Evolutionary conservation across 805 yeast species (phyloP), one percentile per base, ranked within the genome.

Genomic region (Metschnikowia cerradonensis): DNA sequence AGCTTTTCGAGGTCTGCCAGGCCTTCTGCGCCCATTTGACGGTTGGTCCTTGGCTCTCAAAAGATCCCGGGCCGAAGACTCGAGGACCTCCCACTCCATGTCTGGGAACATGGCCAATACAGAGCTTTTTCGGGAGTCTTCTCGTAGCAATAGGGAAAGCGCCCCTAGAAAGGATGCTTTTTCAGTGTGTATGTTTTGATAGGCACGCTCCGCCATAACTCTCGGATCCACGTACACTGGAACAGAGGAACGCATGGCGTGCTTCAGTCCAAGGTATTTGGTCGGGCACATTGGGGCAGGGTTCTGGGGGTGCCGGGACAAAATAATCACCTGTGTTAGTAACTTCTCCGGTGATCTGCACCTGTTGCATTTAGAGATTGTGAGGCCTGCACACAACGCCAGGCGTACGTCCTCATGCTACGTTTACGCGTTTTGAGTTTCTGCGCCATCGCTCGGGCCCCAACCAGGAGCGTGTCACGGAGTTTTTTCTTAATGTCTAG

Each of bases 41-140:
- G 32, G 19, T 32, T 5, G 30, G 10, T 34, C 37, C 15, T n/a
- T 23, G 17, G 6, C 22, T 26, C 23, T 15, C 15, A 46, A 17
- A 4, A 38, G 38, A 13, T 30, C 30, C 26, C 31, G 43, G 17
- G 47, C 45, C 2, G 51, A 50, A 20, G 37, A 42, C 5, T 19
- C 26, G 11, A 55, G 40, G 6, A 42, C 50, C 13, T 33, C 33
- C 58, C 58, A 55, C 4, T 45, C 42, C 4, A 41, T n/a, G 7
- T 7, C 20, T 30, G 48, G 47, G 13, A 52, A 52, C 13, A 35
- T 37, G 31, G 19, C 30, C 26, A 15, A 10, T 5, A 54, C 46
- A 14, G 50, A 32, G 34, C 48, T 41, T 32, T 50, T 49, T 30
- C 52, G 51, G 33, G 46, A 34, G 43, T 52, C 53, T 30, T 20